Base-by-base conservation (phyloP, 2,329 filamentous ascomycete genomes). In the Leptographium lundbergii region DNA sequence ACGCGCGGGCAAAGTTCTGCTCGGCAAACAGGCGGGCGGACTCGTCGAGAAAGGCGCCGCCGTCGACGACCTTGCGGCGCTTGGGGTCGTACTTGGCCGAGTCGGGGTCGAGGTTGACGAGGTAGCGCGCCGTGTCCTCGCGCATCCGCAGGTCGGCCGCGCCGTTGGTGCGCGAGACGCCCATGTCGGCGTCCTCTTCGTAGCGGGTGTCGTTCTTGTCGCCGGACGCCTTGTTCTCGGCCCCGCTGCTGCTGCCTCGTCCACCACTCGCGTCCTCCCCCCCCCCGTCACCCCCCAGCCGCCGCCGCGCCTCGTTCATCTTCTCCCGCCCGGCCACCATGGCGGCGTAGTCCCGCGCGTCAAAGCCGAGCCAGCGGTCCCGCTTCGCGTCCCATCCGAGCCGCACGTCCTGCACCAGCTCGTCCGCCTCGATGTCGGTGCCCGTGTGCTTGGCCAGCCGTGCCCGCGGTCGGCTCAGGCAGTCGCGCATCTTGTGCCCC, bases 11-110 rank as follows among this genome's bases (percentile, higher is more conserved):
- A 71, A 95, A 97, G 53, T 92, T 92, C 66, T 97, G 91, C 67
- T 97, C 94, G 4, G 91, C 91, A 59, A 94, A 92, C 6, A 95
- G 73, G 34, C 87, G 84, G 9, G 91, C 88, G 3, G 89, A 88
- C 65, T 86, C 86, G 73, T 95, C 90, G 25, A 82, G 82, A 36
- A 86, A 88, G 7, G 88, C 90, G 54, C 91, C 90, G 63, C 83
- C 85, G 68, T 95, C 89, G 25, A 95, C 87, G 79, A 99, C 89
- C 10, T 88, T 87, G 66, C 94, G 82, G 14, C 91, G 96, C 70
- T 99, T 99, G 0, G 94, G 94, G 68, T 99, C 92, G 73, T 99
- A 99, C 71, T 95, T 95, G 1, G 95, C 94, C 1, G 91, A 96
- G 67, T 99, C 94, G 3, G 96, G 79, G 69, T 99, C 94, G 32